A percentile compares a stretch with the other conserved stretches of the same genome.
Evolutionary conservation across 2,329 filamentous ascomycete genomes (phyloP).

Genomic region (Epichloe coenophiala): DNA sequence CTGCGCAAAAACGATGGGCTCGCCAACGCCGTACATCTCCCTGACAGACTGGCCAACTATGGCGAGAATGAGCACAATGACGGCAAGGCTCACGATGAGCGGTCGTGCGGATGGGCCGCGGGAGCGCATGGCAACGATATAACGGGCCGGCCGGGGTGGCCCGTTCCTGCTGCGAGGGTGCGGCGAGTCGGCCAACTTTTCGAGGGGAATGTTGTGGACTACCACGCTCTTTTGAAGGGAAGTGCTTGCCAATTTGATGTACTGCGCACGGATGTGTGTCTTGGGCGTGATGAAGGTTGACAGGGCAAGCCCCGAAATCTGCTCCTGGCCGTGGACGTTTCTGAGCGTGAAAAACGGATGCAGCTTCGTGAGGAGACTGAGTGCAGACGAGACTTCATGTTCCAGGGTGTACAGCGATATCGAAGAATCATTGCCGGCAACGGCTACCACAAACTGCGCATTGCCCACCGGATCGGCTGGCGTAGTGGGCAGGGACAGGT

Average conservation of each 20-base stretch:
- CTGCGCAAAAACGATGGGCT: constrained; percentile 41
- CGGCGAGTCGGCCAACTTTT: constrained; percentile 25
- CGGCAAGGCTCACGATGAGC: constrained; percentile 38
- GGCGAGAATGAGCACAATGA: constrained; percentile 47
- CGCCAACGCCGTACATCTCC: constrained; percentile 45
- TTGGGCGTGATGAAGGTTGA: constrained; percentile 44
- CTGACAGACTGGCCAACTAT: constrained; percentile 49
- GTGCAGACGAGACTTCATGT: constrained; percentile 34
- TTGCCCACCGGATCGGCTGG: constrained; percentile 40
- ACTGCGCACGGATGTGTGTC: constrained; percentile 22
- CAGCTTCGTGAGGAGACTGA: constrained; percentile 39
- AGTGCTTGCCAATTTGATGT: constrained; percentile 65
- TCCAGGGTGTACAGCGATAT: constrained; percentile 69
- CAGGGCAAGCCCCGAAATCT: constrained; percentile 47
- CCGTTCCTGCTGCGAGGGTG: constrained; percentile 20
- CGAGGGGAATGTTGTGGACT: constrained; percentile 66
- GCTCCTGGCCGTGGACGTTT: constrained; percentile 36
- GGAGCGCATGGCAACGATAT: constrained; percentile 52
- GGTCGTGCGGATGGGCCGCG: constrained; percentile 35
- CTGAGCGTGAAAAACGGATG: constrained; percentile 39
- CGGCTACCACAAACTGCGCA: constrained; percentile 67
- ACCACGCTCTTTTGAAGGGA: constrained; percentile 68
- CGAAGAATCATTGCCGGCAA: constrained; percentile 67
- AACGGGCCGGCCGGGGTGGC: constrained; percentile 44
- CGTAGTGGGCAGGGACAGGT: constrained; percentile 44